These are phyloP conservation scores for Chamaecyparis obtusa DNA, from an alignment of 75 land plant genomes.

Conservation along the genomic window DNA sequence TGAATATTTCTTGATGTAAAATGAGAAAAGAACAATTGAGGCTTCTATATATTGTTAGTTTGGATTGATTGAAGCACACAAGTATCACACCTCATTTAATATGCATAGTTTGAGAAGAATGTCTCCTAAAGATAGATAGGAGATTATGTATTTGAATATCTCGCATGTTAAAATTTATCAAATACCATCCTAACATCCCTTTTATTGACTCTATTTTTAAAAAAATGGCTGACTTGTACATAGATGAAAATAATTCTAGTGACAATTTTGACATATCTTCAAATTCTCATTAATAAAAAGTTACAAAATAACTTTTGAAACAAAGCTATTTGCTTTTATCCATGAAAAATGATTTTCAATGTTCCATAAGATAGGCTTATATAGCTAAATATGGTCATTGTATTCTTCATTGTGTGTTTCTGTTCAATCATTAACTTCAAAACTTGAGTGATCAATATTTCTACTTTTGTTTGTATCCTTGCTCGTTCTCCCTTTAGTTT, in stretches of 20 bases:
- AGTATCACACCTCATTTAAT: too few species aligned
- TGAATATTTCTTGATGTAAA: too few species aligned
- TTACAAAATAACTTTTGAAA: not conserved
- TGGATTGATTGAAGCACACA: too few species aligned
- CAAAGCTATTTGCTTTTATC: constrained; percentile 28
- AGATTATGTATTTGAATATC: too few species aligned
- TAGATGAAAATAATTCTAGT: not conserved
- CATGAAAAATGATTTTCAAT: constrained; percentile 44
- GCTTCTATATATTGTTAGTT: too few species aligned
- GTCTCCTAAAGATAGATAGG: too few species aligned
- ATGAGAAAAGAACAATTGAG: too few species aligned
- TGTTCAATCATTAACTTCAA: constrained; percentile 62
- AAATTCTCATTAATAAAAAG: not conserved
- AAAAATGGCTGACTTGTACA: not conserved
- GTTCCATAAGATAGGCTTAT: too few species aligned
- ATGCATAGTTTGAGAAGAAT: too few species aligned
- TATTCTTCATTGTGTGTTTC: constrained; percentile 62
- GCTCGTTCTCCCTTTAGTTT: constrained; percentile 71
- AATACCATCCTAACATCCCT: too few species aligned
- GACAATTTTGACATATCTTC: not conserved
- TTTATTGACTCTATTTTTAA: not conserved
- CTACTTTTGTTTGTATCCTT: constrained; percentile 66
- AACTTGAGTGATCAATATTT: constrained; percentile 72
- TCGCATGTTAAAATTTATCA: too few species aligned
- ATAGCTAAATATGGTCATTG: constrained; percentile 59